Evolutionary conservation across 768 basidiomycete species (phyloP).

Genomic region (Punctularia strigosozonata): DNA sequence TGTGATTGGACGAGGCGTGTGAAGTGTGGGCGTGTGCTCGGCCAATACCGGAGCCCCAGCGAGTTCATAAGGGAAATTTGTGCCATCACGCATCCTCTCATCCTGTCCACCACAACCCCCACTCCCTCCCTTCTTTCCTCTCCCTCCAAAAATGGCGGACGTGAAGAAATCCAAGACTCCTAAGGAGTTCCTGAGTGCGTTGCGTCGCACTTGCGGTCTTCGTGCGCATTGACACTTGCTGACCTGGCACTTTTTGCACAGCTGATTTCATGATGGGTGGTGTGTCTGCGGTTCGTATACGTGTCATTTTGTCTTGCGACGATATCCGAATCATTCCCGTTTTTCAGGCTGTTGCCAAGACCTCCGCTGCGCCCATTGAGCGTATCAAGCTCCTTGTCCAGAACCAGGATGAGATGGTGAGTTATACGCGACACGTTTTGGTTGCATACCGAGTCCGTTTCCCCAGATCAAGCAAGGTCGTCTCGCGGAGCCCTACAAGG

Average conservation of each 20-base stretch:
- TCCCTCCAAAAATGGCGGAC: constrained; percentile 61
- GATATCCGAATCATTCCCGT: constrained; percentile 11
- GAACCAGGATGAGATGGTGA: constrained; percentile 99
- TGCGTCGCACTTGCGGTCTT: constrained; percentile 5
- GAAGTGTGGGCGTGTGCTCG: constrained; percentile 2
- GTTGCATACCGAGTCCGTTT: constrained; percentile 9
- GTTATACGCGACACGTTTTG: constrained; percentile 19
- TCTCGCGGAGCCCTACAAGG: constrained; percentile 93
- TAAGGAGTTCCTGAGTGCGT: constrained; percentile 80
- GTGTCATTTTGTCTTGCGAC: neutral
- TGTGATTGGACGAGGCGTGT: too few species aligned
- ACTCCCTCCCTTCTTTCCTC: constrained; percentile 33
- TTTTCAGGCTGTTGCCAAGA: constrained; percentile 90
- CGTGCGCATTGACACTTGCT: constrained; percentile 12
- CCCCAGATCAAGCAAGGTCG: constrained; percentile 98
- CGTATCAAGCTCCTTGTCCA: constrained; percentile 98
- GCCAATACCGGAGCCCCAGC: constrained; percentile 19
- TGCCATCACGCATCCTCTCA: constrained; percentile 20
- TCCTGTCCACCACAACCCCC: constrained; percentile 41
- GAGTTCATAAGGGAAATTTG: constrained; percentile 36
- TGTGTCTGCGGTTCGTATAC: constrained; percentile 68
- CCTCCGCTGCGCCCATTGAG: constrained; percentile 98
- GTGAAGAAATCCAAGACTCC: constrained; percentile 77
- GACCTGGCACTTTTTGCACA: constrained; percentile 25
- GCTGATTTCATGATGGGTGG: constrained; percentile 96